Conservation (phyloP, 2,329 filamentous ascomycete species). For the Cladosporium sp. region DNA sequence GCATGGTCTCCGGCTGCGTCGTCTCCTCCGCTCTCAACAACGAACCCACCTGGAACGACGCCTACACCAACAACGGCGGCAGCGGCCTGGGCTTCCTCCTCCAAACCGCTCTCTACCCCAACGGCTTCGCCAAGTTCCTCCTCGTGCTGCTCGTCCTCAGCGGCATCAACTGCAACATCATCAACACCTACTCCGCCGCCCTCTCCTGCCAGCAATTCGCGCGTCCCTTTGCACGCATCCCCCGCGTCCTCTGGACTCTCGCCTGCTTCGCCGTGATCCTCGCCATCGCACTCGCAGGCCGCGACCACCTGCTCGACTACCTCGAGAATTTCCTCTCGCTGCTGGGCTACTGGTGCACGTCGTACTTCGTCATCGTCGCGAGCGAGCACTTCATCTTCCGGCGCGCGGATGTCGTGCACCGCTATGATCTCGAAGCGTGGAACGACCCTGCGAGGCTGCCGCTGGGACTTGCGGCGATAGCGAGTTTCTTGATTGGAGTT, state of each 20-base stretch:
- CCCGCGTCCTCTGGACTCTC: slow-evolving; percentile 52
- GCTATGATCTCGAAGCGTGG: slow-evolving; percentile 51
- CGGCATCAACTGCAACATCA: slow-evolving; percentile 45
- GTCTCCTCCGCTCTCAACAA: slow-evolving; percentile 40
- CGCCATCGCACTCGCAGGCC: slow-evolving; percentile 48
- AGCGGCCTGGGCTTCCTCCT: slow-evolving; percentile 49
- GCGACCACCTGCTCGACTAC: slow-evolving; percentile 45
- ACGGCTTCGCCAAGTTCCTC: slow-evolving; percentile 52
- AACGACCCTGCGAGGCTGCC: slow-evolving; percentile 48
- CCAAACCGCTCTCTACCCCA: slow-evolving; percentile 48
- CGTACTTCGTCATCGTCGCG: slow-evolving; percentile 50
- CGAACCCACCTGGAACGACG: slow-evolving; percentile 45
- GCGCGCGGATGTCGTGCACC: slow-evolving; percentile 39
- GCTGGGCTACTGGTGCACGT: slow-evolving; percentile 52
- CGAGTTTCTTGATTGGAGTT: slow-evolving; percentile 44
- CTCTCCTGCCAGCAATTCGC: slow-evolving; percentile 52
- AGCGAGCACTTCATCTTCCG: slow-evolving; percentile 51
- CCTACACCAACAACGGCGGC: slow-evolving; percentile 45
- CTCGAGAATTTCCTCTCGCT: slow-evolving; percentile 50
- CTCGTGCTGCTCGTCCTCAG: slow-evolving; percentile 43
- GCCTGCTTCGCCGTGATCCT: slow-evolving; percentile 47
- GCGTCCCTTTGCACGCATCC: slow-evolving; percentile 53
- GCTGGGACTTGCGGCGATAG: slow-evolving; percentile 44
- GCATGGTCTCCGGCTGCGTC: slow-evolving; percentile 47
- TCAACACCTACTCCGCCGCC: slow-evolving; percentile 47